Base-by-base conservation (phyloP, 2,329 filamentous ascomycete genomes). In the Pyrenophora tritici-repentis region DNA sequence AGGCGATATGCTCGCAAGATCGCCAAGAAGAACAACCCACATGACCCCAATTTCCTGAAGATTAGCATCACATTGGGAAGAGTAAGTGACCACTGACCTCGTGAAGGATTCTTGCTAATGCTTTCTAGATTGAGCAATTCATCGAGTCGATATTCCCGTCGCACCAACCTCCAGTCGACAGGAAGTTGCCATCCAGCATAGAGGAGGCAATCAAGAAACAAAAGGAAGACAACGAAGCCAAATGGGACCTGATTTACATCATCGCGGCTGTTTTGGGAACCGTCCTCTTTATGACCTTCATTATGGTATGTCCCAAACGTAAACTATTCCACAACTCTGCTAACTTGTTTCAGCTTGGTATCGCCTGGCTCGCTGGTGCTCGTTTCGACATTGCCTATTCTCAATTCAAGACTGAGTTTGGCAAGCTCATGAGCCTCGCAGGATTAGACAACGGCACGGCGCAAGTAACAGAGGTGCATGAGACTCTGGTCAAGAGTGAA, bases 131-230 rank as follows among this genome's bases (percentile, higher is more conserved):
- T 59, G 92, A 97, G 73, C 89, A 94, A 79, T 96, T 96, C 72
- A 96, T 97, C 71, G 93, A 97, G 75, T 87, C 86, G 4, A 86
- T 97, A 62, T 97, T 92, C 84, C 94, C 94, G 3, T 83, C 85
- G 7, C 91, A 96, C 74, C 86, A 89, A 57, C 83, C 89, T 37
- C 86, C 88, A 14, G 42, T 61, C 18, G 60, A 66, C 44, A 54
- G 55, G 41, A 65, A 64, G 59, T 60, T 61, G 20, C 64, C 63
- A 37, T 62, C 67, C 34, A 78, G 65, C 50, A 68, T 83, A 7
- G 79, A 84, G 55, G 86, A 90, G 66, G 81, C 80, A 7, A 79
- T 77, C 47, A 81, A 79, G 67, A 76, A 79, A 54, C 76, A 80
- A 63, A 76, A 84, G 61, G 77, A 78, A 40, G 77, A 78, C 29